phyloP scores from a whole-genome alignment of 2,329 filamentous ascomycete species.

The Arachnopeziza araneosa region DNA sequence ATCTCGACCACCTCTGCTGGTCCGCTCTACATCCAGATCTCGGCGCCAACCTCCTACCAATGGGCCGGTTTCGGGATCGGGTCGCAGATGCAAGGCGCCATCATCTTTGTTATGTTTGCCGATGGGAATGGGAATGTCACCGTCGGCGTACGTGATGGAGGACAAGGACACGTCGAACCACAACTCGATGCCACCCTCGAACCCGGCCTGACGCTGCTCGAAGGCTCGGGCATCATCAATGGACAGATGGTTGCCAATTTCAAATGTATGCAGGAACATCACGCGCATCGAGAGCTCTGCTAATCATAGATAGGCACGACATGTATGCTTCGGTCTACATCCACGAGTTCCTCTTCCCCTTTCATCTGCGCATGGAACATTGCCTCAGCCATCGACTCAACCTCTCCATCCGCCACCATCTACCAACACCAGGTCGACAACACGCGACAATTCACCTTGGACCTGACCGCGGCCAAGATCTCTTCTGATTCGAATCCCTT shows the following conservation, averaged over 20 bases:
- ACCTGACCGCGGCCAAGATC: constrained; percentile 22
- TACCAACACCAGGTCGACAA: constrained; percentile 14
- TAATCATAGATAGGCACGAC: constrained; percentile 16
- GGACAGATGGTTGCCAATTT: constrained; percentile 54
- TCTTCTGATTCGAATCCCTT: constrained; percentile 24
- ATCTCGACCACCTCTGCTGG: constrained; percentile 38
- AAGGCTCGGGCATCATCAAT: constrained; percentile 47
- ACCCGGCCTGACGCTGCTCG: constrained; percentile 39
- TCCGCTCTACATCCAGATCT: constrained; percentile 53
- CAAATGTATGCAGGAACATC: constrained; percentile 34
- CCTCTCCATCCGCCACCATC: constrained; percentile 13
- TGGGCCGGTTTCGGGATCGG: constrained; percentile 57
- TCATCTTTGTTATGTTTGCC: constrained; percentile 56
- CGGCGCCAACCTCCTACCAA: constrained; percentile 45
- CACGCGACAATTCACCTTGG: constrained; percentile 17
- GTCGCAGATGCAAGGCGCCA: constrained; percentile 45
- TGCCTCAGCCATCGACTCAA: constrained; percentile 20
- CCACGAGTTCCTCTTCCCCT: constrained; percentile 16
- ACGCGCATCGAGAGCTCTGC: not conserved
- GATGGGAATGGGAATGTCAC: constrained; percentile 47
- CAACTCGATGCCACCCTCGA: constrained; percentile 37
- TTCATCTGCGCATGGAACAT: constrained; percentile 28
- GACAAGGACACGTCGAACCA: constrained; percentile 39
- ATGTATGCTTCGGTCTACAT: constrained; percentile 14
- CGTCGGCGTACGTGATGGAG: constrained; percentile 44